Conservation (phyloP, 768 basidiomycete species). For the Boletus bicolor region DNA sequence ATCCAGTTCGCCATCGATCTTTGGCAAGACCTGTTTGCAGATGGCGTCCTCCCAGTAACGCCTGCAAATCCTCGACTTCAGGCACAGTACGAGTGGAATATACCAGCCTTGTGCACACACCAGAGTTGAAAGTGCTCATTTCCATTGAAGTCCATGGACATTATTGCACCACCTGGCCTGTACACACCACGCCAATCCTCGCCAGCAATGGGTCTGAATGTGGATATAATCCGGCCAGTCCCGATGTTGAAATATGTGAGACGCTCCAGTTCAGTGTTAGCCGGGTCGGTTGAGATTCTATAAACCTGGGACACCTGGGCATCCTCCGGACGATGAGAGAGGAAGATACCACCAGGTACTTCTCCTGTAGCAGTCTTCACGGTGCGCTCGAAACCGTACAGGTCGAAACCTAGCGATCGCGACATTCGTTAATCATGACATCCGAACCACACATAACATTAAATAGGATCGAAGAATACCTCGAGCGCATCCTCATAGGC, state of each 20-base stretch:
- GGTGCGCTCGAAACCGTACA: conserved; percentile 28
- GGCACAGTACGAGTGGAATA: neutral
- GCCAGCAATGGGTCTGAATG: conserved; percentile 32
- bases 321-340: conserved; percentile 39
- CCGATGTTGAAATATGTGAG: conserved; percentile 41
- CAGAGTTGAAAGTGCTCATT: conserved; percentile 43
- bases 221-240: conserved; percentile 34
- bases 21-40: conserved; percentile 27
- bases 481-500: conserved; percentile 39
- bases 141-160: conserved; percentile 41
- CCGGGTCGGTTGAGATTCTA: conserved; percentile 31
- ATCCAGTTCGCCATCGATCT: conserved; percentile 37
- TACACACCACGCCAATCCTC: conserved; percentile 42
- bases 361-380: conserved; percentile 10
- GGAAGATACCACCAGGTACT: conserved; percentile 26
- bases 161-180: conserved; percentile 35
- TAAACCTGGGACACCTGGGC: conserved; percentile 39
- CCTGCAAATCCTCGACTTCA: conserved; percentile 18
- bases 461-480: conserved; percentile 16
- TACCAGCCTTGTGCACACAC: conserved; percentile 16
- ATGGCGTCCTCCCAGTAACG: conserved; percentile 42
- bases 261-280: conserved; percentile 28
- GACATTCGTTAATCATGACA: neutral
- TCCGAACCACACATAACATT: neutral
- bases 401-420: conserved; percentile 23